Evolutionary conservation across 2,329 filamentous ascomycete species (phyloP).

Genomic region (Byssochlamys sp.): DNA sequence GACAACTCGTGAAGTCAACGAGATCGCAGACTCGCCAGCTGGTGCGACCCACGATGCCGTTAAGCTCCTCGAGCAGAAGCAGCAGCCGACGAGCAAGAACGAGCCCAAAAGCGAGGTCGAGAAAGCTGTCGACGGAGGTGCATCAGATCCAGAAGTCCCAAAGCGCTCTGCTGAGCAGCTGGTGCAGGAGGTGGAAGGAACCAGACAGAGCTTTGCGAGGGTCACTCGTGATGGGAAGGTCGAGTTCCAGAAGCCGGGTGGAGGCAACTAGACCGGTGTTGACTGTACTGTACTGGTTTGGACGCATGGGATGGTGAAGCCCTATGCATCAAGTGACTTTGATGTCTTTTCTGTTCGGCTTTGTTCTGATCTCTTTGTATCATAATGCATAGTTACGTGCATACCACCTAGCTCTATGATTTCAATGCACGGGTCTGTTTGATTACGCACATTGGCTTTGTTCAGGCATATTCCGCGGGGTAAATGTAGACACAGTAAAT

Average conservation of each 20-base stretch:
- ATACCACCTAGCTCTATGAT: neutral
- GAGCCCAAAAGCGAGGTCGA: slow-evolving; percentile 12
- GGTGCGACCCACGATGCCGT: slow-evolving; percentile 57
- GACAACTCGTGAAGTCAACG: slow-evolving; percentile 69
- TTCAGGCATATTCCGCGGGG: no score
- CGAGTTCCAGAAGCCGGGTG: slow-evolving; percentile 42
- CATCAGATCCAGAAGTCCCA: slow-evolving; percentile 11
- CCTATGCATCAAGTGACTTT: neutral
- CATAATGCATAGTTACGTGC: neutral
- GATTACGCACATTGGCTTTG: neutral
- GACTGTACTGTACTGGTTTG: neutral
- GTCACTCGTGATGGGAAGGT: slow-evolving; percentile 56
- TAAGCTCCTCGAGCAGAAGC: slow-evolving; percentile 16
- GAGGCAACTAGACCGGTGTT: slow-evolving; percentile 11
- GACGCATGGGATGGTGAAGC: neutral
- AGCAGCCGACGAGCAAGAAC: slow-evolving; percentile 6
- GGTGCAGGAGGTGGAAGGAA: slow-evolving; percentile 19
- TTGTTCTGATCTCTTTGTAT: neutral
- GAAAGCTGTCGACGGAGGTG: slow-evolving; percentile 13
- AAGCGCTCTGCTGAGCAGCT: slow-evolving; percentile 16
- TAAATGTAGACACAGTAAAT: no score
- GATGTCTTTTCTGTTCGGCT: neutral
- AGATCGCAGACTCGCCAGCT: slow-evolving; percentile 73
- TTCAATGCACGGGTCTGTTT: neutral
- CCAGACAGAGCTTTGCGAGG: slow-evolving; percentile 39